phyloP scores from a whole-genome alignment of 75 land plant species.

The Sequoia sempervirens region DNA sequence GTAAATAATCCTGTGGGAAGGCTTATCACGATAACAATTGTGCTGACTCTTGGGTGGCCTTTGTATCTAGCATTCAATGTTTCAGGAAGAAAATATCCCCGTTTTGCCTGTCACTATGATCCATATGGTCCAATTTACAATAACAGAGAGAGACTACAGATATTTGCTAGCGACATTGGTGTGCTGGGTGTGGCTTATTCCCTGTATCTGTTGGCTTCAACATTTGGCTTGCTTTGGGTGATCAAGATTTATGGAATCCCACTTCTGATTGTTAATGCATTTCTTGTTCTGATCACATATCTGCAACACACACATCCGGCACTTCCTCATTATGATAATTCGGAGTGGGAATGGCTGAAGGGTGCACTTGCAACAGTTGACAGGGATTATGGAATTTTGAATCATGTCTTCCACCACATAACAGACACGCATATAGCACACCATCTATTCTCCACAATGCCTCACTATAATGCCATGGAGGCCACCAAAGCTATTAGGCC shows the following conservation, averaged over 20 bases:
- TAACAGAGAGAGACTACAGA: constrained; percentile 49
- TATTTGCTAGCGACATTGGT: constrained; percentile 55
- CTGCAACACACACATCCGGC: constrained; percentile 82
- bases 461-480: constrained; percentile 80
- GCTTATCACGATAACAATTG: constrained; percentile 29
- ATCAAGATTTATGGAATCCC: constrained; percentile 59
- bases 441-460: constrained; percentile 82
- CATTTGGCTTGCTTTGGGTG: constrained; percentile 39
- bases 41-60: constrained; percentile 69
- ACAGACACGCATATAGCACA: constrained; percentile 63
- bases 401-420: constrained; percentile 73
- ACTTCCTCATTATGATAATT: constrained; percentile 59
- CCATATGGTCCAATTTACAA: constrained; percentile 63
- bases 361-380: constrained; percentile 74
- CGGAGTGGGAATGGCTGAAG: constrained; percentile 83
- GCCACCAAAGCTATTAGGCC: constrained; percentile 73
- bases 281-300: constrained; percentile 67
- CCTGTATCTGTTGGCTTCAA: constrained; percentile 34
- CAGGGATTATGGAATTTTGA: constrained; percentile 69
- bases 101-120: constrained; percentile 58
- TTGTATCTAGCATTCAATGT: constrained; percentile 52
- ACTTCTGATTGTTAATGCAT: constrained; percentile 62
- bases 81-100: constrained; percentile 55
- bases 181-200: constrained; percentile 23
- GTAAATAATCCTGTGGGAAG: constrained; percentile 62